Percentiles rank a stretch among this genome's conserved stretches.
Conservation (phyloP, 192 early-diverging fungal genomes). For the Linnemannia schmuckeri region DNA sequence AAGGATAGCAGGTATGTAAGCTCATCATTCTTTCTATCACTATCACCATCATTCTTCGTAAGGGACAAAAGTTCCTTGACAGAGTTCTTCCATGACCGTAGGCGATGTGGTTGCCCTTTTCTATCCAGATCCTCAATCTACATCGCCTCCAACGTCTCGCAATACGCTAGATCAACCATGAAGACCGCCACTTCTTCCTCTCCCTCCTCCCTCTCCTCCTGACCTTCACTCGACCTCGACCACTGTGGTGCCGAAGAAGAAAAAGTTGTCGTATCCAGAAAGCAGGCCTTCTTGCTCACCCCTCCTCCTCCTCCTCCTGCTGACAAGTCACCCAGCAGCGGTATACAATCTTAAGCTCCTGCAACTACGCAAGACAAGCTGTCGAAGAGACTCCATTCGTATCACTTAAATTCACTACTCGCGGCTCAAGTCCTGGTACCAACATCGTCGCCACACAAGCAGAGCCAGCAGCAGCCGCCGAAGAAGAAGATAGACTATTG, state of each 20-base stretch:
- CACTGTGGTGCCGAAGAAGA: background rate
- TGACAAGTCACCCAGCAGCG: background rate
- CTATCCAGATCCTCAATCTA: constrained; percentile 24
- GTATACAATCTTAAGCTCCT: constrained; percentile 15
- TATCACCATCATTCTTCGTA: background rate
- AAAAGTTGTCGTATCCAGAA: background rate
- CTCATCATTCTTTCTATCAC: background rate
- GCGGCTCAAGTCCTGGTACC: background rate
- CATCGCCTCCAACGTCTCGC: background rate
- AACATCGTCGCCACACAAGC: background rate
- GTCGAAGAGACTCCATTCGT: background rate
- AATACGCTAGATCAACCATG: constrained; percentile 7
- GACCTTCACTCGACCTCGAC: background rate
- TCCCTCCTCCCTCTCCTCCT: background rate
- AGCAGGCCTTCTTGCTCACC: background rate
- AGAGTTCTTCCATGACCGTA: background rate
- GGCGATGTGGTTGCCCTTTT: background rate
- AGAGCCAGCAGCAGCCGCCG: background rate
- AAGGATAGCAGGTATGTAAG: background rate
- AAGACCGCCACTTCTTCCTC: background rate
- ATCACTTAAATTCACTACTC: background rate
- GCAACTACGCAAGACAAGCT: background rate
- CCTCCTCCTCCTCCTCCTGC: background rate
- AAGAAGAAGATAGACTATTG: background rate
- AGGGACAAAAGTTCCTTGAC: background rate